Conservation (phyloP, 2,329 filamentous ascomycete genomes). For the Lomentospora prolificans region DNA sequence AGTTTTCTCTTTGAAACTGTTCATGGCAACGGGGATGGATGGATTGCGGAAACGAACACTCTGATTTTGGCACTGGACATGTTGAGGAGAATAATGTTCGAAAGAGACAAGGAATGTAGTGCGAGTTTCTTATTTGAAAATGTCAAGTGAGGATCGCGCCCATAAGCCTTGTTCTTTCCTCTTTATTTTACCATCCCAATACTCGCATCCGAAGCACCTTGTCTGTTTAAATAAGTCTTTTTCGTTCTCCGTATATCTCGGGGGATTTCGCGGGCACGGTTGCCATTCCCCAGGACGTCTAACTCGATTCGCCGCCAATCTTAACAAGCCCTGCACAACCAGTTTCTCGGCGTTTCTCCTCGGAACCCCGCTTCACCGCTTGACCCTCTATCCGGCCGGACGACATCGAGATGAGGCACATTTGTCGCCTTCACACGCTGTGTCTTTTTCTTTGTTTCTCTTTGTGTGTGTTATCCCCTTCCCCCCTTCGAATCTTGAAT, state of each 20-base stretch:
- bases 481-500: background rate
- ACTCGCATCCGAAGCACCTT: background rate
- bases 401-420: background rate
- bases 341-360: background rate
- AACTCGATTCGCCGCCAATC: background rate
- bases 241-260: background rate
- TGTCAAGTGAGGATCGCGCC: background rate
- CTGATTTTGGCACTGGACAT: background rate
- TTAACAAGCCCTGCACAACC: background rate
- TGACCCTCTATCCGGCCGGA: background rate
- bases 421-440: too few species aligned
- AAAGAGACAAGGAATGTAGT: background rate
- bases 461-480: too few species aligned
- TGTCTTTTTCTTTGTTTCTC: too few species aligned
- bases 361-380: background rate
- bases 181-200: conserved; percentile 11
- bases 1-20: background rate
- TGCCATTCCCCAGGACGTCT: too few species aligned
- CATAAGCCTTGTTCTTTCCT: conserved; percentile 10
- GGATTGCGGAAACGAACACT: background rate
- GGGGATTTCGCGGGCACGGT: too few species aligned
- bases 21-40: conserved; percentile 1
- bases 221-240: background rate
- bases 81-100: background rate
- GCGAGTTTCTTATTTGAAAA: background rate